phyloP scores from a whole-genome alignment of 108 stramenopile species.

The Skeletonema costatum region DNA sequence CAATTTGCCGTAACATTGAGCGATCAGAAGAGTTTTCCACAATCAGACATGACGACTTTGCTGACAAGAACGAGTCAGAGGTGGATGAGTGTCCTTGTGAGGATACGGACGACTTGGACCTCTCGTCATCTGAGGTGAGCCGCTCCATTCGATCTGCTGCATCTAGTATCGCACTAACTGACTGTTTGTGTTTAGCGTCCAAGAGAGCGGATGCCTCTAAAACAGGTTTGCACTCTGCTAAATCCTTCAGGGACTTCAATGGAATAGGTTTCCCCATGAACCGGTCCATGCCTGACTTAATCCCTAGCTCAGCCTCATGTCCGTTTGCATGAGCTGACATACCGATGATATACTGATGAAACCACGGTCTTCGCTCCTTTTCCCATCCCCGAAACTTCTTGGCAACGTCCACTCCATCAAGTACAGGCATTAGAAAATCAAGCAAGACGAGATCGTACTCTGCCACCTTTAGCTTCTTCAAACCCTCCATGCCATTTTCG shows the following conservation, averaged over 20 bases:
- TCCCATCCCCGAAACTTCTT: constrained; percentile 76
- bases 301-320: constrained; percentile 58
- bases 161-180: constrained; percentile 9
- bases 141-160: background rate
- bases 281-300: constrained; percentile 70
- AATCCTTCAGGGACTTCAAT: constrained; percentile 56
- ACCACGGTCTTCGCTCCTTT: constrained; percentile 41
- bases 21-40: constrained; percentile 8
- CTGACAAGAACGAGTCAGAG: background rate
- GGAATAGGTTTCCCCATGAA: constrained; percentile 68
- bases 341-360: constrained; percentile 66
- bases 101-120: constrained; percentile 3
- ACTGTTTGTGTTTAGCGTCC: constrained; percentile 4
- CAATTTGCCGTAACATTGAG: constrained; percentile 11
- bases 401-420: constrained; percentile 83
- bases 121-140: constrained; percentile 23
- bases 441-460: constrained; percentile 70
- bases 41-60: constrained; percentile 11
- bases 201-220: constrained; percentile 7
- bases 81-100: background rate
- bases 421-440: constrained; percentile 87
- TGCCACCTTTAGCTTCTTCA: constrained; percentile 47
- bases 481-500: constrained; percentile 74
- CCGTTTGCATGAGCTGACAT: constrained; percentile 68
- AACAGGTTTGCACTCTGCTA: constrained; percentile 37